Base-by-base conservation (phyloP, 176 grass and related monocot genomes). In the Eragrostis nindensis region DNA sequence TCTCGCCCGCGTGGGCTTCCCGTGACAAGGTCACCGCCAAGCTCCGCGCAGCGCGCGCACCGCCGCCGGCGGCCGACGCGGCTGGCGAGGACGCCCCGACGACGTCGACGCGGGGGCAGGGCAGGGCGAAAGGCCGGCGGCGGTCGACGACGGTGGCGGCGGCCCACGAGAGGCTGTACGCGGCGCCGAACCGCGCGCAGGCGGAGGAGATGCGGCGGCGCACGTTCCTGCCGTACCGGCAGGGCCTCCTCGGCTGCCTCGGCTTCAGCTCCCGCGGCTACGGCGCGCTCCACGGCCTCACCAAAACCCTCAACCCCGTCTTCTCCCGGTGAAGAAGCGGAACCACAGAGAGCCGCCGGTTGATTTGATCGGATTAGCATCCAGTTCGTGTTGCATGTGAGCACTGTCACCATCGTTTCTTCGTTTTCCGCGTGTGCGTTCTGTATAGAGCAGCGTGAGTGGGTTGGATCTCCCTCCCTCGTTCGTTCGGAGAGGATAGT, bases 141-240 rank as follows among this genome's bases (percentile, higher is more conserved):
- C 82, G 82, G 2, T 81, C 82, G 3, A 71, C 59, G 2, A 77
- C 85, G 48, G 62, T 82, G 2, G 80, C 91, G 21, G 89, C 96
- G 38, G 91, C 97, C 17, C 97, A 99, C 66, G 97, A 99, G 91
- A 68, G 89, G 80, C 93, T 89, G 12, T 99, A 99, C 89, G 86
- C 90, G 49, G 89, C 89, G 78, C 87, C 83, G 82, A 95, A 93
- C 84, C 87, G 91, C 1, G 93, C 91, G 65, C 93, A 96, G 30
- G 87, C 93, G 43, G 91, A 99, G 85, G 97, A 94, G 79, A 93
- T 94, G 97, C 85, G 97, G 66, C 92, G 89, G 82, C 90, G 91
- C 65, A 99, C 97, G 53, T 99, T 99, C 89, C 80, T 99, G 25
- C 97, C 97, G 19, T 99, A 99, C 85, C 82, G 97, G 24, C 91